Base-by-base conservation (phyloP, 2,329 filamentous ascomycete species). In the Chrysoporthe deuterocubensis region DNA sequence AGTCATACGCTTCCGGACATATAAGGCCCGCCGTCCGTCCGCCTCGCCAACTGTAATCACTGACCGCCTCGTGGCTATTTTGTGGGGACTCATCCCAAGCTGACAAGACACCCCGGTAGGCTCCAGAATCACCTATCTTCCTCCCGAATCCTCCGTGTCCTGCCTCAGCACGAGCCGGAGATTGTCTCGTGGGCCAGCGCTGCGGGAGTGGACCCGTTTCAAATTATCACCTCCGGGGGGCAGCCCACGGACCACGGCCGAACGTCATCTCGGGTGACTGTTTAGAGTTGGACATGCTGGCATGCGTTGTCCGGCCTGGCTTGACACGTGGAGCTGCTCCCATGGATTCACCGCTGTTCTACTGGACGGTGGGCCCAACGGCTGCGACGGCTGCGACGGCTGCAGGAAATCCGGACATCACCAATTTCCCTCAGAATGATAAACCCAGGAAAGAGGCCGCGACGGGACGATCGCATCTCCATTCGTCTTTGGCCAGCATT, bases 271-370 rank as follows among this genome's bases (percentile, higher is more conserved):
- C 54, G 54, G 32, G 34, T 57, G 54, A 37, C 14, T 26, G 50
- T 54, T 18, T 57, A 40, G 54, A 37, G 54, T n/a, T 37, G 54
- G 32, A 16, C 18, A 8, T 40, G 54, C 34, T 57, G 54, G 54
- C 32, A 40, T 54, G 50, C 13, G 50, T 54, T 54, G 50, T 54
- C 50, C 50, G 50, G 21, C 50, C 26, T 54, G 50, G 21, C 54
- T 40, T 57, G 54, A 57, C 54, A 57, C 54, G 54, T 57, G 54
- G 54, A 40, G 32, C 34, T 57, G 14, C 32, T 57, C 54, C 54
- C 54, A 57, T 57, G 54, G 34, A 57, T 57, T 57, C 54, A 57
- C 54, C 54, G 54, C 54, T 57, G 54, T 57, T 57, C 34, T 40
- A 34, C 18, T 40, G 16, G 34, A n/a, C 34, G 32, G 54, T 57